Evolutionary conservation across 2,329 filamentous ascomycete genomes (phyloP).

Genomic region (Paecilomyces formosus): DNA sequence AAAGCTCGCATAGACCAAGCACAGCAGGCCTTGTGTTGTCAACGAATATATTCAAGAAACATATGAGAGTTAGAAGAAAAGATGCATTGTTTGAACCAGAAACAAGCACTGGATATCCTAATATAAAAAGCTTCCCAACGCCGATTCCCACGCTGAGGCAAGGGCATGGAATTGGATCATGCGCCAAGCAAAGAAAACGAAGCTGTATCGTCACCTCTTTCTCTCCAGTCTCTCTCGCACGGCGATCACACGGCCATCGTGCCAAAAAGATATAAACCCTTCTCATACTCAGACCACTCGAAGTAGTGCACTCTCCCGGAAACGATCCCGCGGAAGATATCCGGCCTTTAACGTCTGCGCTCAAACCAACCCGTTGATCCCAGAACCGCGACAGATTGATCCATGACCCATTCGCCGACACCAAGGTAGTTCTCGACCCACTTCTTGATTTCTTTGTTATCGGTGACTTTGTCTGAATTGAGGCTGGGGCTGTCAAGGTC

Average conservation of each 20-base stretch:
- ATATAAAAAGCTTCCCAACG: conserved; percentile 12
- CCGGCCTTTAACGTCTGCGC: conserved; percentile 71
- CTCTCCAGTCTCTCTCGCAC: background rate
- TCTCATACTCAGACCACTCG: background rate
- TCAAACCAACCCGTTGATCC: conserved; percentile 87
- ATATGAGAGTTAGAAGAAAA: conserved; percentile 2
- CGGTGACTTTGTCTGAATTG: conserved; percentile 75
- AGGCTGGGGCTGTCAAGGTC: conserved; percentile 56
- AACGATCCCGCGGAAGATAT: background rate
- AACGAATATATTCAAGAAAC: background rate
- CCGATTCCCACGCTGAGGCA: conserved; percentile 5
- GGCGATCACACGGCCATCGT: background rate
- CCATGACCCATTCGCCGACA: conserved; percentile 96
- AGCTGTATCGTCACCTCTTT: background rate
- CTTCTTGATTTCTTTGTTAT: conserved; percentile 73
- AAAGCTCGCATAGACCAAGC: background rate
- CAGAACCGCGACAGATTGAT: conserved; percentile 88
- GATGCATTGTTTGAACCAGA: conserved; percentile 1
- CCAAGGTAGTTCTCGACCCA: conserved; percentile 94
- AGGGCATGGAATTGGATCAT: conserved; percentile 7
- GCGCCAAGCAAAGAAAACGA: conserved; percentile 2
- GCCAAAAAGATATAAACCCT: background rate
- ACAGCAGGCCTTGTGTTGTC: background rate
- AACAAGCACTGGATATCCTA: background rate
- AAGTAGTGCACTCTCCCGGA: background rate